A percentile compares a stretch with the other conserved stretches of the same genome.
phyloP scores from a whole-genome alignment of 805 yeast genomes.

The Starmerella vitae region DNA sequence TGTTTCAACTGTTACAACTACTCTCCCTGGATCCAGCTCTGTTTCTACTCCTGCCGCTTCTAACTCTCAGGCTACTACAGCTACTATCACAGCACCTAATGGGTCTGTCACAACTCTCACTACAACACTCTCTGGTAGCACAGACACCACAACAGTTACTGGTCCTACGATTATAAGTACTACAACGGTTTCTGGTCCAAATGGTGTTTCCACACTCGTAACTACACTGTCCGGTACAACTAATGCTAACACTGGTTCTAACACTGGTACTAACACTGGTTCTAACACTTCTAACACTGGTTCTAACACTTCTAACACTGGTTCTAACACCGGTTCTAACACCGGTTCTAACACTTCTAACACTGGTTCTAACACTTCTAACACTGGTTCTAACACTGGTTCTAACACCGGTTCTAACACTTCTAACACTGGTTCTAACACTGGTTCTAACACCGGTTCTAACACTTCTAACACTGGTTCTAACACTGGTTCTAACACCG shows the following conservation, averaged over 20 bases:
- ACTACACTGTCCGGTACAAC: not conserved
- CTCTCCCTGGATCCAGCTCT: not conserved
- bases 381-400: not conserved
- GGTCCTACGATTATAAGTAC: not conserved
- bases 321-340: not conserved
- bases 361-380: not conserved
- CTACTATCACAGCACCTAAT: not conserved
- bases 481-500: not conserved
- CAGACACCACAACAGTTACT: not conserved
- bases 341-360: not conserved
- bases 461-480: not conserved
- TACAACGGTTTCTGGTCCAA: conserved; percentile 1
- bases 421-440: not conserved
- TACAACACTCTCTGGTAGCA: not conserved
- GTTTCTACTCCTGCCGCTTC: not conserved
- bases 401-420: not conserved
- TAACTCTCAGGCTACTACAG: not conserved
- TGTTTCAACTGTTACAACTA: not conserved
- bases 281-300: not conserved
- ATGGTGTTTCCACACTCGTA: not conserved
- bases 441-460: not conserved
- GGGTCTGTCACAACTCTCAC: not conserved
- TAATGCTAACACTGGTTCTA: not conserved
- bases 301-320: not conserved
- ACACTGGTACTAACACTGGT: not conserved